These are phyloP conservation scores for Crithidia bombi DNA, from an alignment of 208 protist species.

Conservation along the genomic window DNA sequence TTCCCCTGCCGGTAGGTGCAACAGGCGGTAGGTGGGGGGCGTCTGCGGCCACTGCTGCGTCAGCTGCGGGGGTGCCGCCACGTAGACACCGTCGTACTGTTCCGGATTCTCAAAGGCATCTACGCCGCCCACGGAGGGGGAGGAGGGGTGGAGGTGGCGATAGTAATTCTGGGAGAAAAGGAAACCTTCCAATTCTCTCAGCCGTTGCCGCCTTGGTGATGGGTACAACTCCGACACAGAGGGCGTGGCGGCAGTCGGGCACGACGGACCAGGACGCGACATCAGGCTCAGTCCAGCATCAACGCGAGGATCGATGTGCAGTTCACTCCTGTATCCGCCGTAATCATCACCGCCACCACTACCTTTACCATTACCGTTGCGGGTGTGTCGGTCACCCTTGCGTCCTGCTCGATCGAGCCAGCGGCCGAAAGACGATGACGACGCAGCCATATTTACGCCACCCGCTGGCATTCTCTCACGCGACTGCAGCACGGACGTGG, in stretches of 20 bases:
- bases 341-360: not conserved
- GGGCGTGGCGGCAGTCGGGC: not conserved
- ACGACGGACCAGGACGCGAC: not conserved
- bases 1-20: not conserved
- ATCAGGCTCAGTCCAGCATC: too few relatives aligned
- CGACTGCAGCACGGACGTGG: not conserved
- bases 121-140: not conserved
- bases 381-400: not conserved
- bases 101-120: not conserved
- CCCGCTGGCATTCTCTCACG: not conserved
- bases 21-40: not conserved
- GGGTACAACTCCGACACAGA: not conserved
- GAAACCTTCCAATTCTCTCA: conserved; percentile 26
- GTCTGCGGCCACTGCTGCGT: not conserved
- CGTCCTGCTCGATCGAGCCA: conserved; percentile 19
- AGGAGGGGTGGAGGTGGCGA: not conserved
- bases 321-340: not conserved
- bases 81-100: not conserved
- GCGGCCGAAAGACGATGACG: conserved; percentile 14
- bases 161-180: conserved; percentile 16
- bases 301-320: conserved; percentile 3
- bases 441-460: not conserved
- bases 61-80: not conserved
- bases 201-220: not conserved
- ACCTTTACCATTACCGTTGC: not conserved